Evolutionary conservation across 306 rosid genomes (phyloP).

Genomic region (Vigna unguiculata): DNA sequence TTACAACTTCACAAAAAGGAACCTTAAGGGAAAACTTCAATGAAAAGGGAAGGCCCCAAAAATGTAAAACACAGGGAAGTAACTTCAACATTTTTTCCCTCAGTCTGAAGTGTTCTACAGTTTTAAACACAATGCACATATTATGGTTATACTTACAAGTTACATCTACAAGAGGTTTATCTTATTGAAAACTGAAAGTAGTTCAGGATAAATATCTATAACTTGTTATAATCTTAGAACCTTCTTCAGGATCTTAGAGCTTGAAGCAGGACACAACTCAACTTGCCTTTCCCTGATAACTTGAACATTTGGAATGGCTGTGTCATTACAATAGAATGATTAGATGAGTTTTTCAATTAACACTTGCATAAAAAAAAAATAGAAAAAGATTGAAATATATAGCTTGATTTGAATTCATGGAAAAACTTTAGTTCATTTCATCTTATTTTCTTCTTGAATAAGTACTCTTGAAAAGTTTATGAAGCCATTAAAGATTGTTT

Average conservation of each 20-base stretch:
- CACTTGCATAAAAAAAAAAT: background rate
- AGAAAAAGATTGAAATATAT: no score
- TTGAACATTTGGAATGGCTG: background rate
- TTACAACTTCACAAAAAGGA: background rate
- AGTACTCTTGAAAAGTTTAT: background rate
- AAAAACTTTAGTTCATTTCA: background rate
- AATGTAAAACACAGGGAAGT: background rate
- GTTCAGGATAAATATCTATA: background rate
- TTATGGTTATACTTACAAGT: background rate
- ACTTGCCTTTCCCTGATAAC: background rate
- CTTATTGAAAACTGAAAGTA: background rate
- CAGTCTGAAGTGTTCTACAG: background rate
- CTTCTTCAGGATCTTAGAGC: background rate
- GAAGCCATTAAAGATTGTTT: background rate
- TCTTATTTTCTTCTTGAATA: background rate
- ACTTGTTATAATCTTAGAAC: background rate
- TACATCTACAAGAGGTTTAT: background rate
- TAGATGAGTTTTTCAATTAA: background rate
- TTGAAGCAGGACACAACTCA: background rate
- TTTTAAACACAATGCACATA: slow-evolving; percentile 5
- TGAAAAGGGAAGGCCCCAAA: background rate
- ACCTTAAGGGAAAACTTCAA: background rate
- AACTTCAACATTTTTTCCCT: background rate
- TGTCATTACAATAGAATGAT: background rate
- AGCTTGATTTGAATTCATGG: background rate